Evolutionary conservation across 768 basidiomycete genomes (phyloP).

Genomic region (Calocera viscosa): DNA sequence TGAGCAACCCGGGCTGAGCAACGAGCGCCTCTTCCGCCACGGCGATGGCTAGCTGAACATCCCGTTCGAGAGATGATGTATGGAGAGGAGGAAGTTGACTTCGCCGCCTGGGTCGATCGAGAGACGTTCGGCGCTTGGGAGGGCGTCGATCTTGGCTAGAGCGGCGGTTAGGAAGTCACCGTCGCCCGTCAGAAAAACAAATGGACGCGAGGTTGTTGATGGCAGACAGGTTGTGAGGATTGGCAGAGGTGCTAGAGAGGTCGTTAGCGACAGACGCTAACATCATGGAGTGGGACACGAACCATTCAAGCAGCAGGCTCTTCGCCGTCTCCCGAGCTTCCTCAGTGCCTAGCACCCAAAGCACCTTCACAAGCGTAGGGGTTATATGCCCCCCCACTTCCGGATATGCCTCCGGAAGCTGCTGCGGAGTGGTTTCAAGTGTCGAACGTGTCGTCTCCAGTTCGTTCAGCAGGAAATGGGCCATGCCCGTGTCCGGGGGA

Average conservation of each 20-base stretch:
- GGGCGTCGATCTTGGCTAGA: slow-evolving; percentile 60
- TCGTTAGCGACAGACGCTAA: background rate
- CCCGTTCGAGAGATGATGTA: slow-evolving; percentile 42
- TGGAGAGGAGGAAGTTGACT: slow-evolving; percentile 56
- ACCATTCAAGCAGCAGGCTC: slow-evolving; percentile 72
- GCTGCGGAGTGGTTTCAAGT: slow-evolving; percentile 56
- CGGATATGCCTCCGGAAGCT: slow-evolving; percentile 36
- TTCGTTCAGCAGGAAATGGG: slow-evolving; percentile 52
- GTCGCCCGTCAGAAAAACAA: slow-evolving; percentile 58
- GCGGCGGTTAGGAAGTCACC: slow-evolving; percentile 74
- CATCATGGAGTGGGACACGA: slow-evolving; percentile 19
- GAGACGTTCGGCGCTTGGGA: slow-evolving; percentile 53
- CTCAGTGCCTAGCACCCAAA: slow-evolving; percentile 70
- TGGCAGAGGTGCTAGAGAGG: slow-evolving; percentile 51
- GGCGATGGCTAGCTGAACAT: background rate
- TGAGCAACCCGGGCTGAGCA: background rate
- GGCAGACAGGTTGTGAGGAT: slow-evolving; percentile 66
- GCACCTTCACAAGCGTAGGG: slow-evolving; percentile 64
- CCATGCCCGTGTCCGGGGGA: slow-evolving; percentile 59
- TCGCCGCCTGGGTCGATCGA: slow-evolving; percentile 57
- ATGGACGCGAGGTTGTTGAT: slow-evolving; percentile 81
- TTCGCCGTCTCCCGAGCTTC: slow-evolving; percentile 71
- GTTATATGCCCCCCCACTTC: slow-evolving; percentile 51
- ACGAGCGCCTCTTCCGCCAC: background rate
- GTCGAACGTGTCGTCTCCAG: slow-evolving; percentile 47